Evolutionary conservation across 108 stramenopile species (phyloP), one percentile per base, ranked within the genome.

Genomic region (Nitzschia palea): DNA sequence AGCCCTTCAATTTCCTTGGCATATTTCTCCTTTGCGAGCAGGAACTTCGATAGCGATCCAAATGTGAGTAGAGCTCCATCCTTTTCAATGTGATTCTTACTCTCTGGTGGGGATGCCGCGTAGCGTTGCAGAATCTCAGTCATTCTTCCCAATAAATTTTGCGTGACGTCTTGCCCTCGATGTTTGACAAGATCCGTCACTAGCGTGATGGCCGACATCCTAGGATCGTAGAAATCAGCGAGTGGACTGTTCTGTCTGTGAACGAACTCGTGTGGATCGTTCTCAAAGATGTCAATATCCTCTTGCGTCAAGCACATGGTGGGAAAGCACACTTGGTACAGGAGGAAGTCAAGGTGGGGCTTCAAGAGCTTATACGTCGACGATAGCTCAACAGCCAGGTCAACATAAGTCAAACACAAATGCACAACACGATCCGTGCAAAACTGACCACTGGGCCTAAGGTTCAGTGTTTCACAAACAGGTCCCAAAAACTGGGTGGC

Each of bases 251-350:
- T 96, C 60, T 89, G 87, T 61, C 92, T 84, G 48, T 95, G 93
- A 14, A 99, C 94, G 75, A 96, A 97, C 72, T 99, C 98, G 63
- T 91, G 89, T 9, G 97, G 98, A 60, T 99, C 98, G 36, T 88
- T 85, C 60, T 97, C 96, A 71, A 99, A 99, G 73, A 83, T 71
- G 6, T 94, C 90, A 51, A 96, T 67, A 70, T 99, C 97, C 2
- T 83, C 88, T 44, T 84, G 66, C 9, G 88, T 87, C 48, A 97
- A 77, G 60, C 95, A 95, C 67, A 98, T 89, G 28, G 86, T 85
- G 32, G 97, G 97, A 67, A 97, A 97, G 75, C 96, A 95, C 8
- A 96, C 97, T 70, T 98, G 89, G 76, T 95, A 97, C 42, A 99
- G 68, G 55, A 99, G 75, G 77, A 99, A 99, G 67, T 97, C 95